Evolutionary conservation across 257 asterid genomes (phyloP), one percentile per base, ranked within the genome.

Genomic region (Nicotiana undulata): DNA sequence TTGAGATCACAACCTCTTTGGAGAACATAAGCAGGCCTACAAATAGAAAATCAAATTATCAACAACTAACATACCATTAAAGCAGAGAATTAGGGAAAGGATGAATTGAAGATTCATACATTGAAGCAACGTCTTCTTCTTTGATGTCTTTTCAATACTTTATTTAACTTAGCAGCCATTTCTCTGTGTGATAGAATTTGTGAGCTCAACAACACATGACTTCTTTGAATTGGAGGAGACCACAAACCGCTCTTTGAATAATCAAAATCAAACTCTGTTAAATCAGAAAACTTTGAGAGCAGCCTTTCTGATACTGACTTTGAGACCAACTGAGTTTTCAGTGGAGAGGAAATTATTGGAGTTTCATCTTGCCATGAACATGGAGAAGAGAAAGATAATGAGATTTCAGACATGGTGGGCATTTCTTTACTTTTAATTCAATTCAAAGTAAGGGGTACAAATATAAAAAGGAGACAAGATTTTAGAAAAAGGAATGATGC

Each of bases 21-120:
- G 94, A 46, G 97, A 92, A 81, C 98, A 92, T 86, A 91, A 87
- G 81, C 94, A 92, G 6, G 89, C 96, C 97, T 93, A 93, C 91
- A 87, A 60, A 49, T 3, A 24, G 6, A 72, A 70, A 70, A 40
- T 22, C 10, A 74, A 28, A n/a, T 13, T 34, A 28, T 10, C 3
- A n/a, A 15, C 5, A 29, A 29, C 28, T 26, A 26, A 26, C 32
- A 29, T 29, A 29, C 32, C 32, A 29, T 40, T 7, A 74, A 12
- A 17, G 17, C 0, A 24, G 1, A 28, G 13, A 31, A n/a, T n/a
- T n/a, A 52, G 22, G 52, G 24, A 1, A 28, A 16, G 15, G 3
- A 29, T 29, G 15, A 26, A 26, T 26, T 26, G 1, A 59, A 44
- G 15, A 5, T 1, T 75, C 92, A 22, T 86, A 92, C 98, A 79